Conservation (phyloP, 148 eudicot genomes). For the Heliosperma pusillum region DNA sequence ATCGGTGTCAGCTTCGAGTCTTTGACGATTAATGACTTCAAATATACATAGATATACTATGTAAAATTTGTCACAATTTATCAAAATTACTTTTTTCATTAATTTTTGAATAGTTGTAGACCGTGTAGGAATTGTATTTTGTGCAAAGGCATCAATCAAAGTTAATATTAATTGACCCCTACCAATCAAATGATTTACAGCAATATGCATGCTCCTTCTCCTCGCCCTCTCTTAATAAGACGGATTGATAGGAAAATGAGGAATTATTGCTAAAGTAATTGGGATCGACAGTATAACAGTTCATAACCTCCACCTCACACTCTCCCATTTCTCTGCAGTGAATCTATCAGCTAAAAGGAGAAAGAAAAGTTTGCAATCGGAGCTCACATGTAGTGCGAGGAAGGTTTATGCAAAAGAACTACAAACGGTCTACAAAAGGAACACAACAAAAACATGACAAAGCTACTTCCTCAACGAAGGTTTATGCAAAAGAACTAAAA, state of each 20-base stretch:
- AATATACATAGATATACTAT: too few species aligned
- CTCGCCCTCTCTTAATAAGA: neutral
- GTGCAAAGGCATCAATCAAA: neutral
- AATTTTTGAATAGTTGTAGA: neutral
- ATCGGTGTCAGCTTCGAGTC: too few species aligned
- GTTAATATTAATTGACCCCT: neutral
- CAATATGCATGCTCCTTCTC: neutral
- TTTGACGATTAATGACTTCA: too few species aligned
- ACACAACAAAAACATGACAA: neutral
- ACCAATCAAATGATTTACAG: neutral
- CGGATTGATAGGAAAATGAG: neutral
- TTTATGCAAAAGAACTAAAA: too few species aligned
- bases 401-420: neutral
- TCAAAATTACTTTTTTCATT: neutral
- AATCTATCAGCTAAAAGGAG: neutral
- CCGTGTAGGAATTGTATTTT: too few species aligned
- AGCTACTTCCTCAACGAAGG: too few species aligned
- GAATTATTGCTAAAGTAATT: neutral
- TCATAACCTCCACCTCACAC: neutral
- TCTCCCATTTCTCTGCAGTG: neutral
- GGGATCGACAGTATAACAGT: neutral
- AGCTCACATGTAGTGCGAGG: slow-evolving; percentile 1
- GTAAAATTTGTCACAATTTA: neutral
- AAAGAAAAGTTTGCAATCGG: neutral
- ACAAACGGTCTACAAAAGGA: neutral